Evolutionary conservation across 306 rosid genomes (phyloP), one percentile per base, ranked within the genome.

Genomic region (Begonia masoniana): DNA sequence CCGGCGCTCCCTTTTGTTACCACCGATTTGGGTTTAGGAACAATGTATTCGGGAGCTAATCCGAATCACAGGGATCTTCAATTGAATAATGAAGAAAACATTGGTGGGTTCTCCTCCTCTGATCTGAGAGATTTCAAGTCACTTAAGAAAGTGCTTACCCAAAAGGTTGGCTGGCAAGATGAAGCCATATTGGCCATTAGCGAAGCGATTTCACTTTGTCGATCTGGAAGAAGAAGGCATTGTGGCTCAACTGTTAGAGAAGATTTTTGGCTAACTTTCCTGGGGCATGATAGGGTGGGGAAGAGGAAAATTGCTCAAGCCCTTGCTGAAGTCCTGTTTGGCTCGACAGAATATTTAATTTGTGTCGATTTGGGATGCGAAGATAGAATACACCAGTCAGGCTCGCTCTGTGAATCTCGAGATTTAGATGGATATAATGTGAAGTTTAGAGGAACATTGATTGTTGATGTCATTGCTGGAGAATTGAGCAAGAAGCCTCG

Each of bases 11-110:
- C 70, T 61, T 68, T 76, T 52, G 99, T 91, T 60, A 77, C 92
- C 61, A 91, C 99, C 15, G 99, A 91, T 81, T 83, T 91, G 85
- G 84, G 94, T 31, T 57, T 91, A 72, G 99, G 99, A 69, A 83
- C 94, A 11, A 68, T 76, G 19, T 81, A 81, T 58, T 62, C 75
- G 52, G 67, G 84, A 42, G 60, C 71, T 43, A 16, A 76, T 61
- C 81, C 65, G 45, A 79, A 69, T 63, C 82, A 77, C 26, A 61
- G 58, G 17, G 60, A 66, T 4, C 70, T 80, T 15, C 80, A 73
- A 59, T 46, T 71, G 13, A 59, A 73, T 59, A 67, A 57, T 36
- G 70, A 62, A 63, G 73, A 61, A 59, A 31, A 5, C 7, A 31
- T 31, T 31, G 24, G 24, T 21, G 24, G 24, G 24, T 21, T 21